Evolutionary conservation across 805 yeast species (phyloP).

Genomic region (Wickerhamiella alocasiicola): DNA sequence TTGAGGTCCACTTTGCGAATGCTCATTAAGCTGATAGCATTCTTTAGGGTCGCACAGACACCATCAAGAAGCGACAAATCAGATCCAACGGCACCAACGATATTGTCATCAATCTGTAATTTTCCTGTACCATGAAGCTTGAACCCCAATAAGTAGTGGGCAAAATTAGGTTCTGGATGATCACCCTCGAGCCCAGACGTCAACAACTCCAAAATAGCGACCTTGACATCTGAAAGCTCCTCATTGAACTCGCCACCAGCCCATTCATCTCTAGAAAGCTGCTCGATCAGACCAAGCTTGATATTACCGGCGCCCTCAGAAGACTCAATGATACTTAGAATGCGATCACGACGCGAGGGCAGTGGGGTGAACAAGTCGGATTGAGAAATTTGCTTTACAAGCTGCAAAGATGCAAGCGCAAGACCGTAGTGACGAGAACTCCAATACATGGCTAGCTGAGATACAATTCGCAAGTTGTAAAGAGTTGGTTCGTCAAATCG

Average conservation of each 20-base stretch:
- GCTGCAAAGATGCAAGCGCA: slow-evolving; percentile 40
- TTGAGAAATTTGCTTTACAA: slow-evolving; percentile 40
- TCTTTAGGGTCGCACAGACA: slow-evolving; percentile 38
- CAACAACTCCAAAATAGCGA: slow-evolving; percentile 48
- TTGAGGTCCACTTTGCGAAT: slow-evolving; percentile 31
- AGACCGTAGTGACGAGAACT: slow-evolving; percentile 42
- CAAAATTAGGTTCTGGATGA: slow-evolving; percentile 35
- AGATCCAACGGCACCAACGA: slow-evolving; percentile 42
- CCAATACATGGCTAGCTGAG: slow-evolving; percentile 62
- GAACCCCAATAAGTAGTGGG: slow-evolving; percentile 74
- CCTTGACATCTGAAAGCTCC: slow-evolving; percentile 38
- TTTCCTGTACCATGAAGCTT: slow-evolving; percentile 39
- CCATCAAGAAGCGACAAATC: slow-evolving; percentile 44
- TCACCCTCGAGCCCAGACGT: slow-evolving; percentile 32
- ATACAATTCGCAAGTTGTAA: slow-evolving; percentile 57
- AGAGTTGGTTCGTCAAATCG: slow-evolving; percentile 59
- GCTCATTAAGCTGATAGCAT: slow-evolving; percentile 34
- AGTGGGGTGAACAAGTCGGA: slow-evolving; percentile 36
- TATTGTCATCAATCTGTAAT: slow-evolving; percentile 32
- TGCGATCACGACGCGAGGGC: slow-evolving; percentile 38
- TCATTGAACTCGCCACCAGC: slow-evolving; percentile 21
- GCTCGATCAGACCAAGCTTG: slow-evolving; percentile 58
- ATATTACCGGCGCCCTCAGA: slow-evolving; percentile 69
- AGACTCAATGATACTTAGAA: slow-evolving; percentile 59
- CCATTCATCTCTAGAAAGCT: slow-evolving; percentile 33